Base-by-base conservation (phyloP, 306 rosid genomes). In the Prunus dulcis region DNA sequence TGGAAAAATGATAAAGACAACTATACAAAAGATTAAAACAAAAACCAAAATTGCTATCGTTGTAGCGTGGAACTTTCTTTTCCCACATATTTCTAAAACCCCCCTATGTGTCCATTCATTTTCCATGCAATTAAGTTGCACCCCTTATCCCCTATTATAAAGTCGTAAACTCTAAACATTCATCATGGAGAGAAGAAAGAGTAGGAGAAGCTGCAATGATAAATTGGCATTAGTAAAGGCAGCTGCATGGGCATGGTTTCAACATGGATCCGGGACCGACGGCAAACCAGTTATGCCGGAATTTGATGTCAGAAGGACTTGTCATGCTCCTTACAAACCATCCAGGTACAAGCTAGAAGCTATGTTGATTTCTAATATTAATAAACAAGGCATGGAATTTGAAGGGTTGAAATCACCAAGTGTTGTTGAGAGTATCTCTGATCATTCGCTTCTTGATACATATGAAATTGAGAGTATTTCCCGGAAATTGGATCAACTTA, bases 241-340 rank as follows among this genome's bases (percentile, higher is more conserved):
- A 0, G 98, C 98, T 34, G 98, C 98, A 43, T 90, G 98, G 98
- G 97, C 97, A 5, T 89, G 98, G 98, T 63, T 80, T 82, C 84
- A 86, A 55, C 98, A 70, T 47, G 84, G 92, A 34, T 84, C 93
- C 0, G 86, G 81, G 30, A 83, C 87, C 12, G 89, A 89, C n/a
- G 78, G 74, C 23, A 84, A 83, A 68, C 30, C 75, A 7, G 18
- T 13, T 5, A 43, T 69, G 57, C 83, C 13, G 2, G 97, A 90
- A 70, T 82, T 83, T 73, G 83, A 64, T 27, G 17, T 64, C 2
- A 69, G 81, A 6, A 81, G 78, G 62, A 66, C 68, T 28, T 71
- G 32, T 17, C 82, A 17, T 3, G 60, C 23, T 19, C 74, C 82
- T 2, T 22, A 28, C 14, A 68, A 72, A 73, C 96, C 98, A 20